phyloP scores from a whole-genome alignment of 495 filamentous ascomycete species.

The Penicillium psychrofluorescens region DNA sequence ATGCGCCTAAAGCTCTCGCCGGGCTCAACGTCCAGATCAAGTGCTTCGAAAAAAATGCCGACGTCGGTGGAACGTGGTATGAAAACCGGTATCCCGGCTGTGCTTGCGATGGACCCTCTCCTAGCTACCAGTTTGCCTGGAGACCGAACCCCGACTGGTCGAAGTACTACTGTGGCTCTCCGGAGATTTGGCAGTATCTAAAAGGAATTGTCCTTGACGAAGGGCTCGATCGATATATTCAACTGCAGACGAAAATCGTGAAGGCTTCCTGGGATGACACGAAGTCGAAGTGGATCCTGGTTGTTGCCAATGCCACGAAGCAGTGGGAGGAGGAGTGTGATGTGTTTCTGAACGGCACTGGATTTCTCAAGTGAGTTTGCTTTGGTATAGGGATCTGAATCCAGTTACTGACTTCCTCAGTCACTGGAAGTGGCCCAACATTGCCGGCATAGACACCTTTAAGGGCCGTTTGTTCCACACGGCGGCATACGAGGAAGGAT shows the following conservation, averaged over 20 bases:
- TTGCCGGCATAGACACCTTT: slow-evolving; percentile 37
- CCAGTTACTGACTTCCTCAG: slow-evolving; percentile 1
- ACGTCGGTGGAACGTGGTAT: slow-evolving; percentile 57
- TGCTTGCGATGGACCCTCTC: slow-evolving; percentile 22
- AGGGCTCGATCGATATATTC: slow-evolving; percentile 8
- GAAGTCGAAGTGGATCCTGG: slow-evolving; percentile 12
- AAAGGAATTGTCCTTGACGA: slow-evolving; percentile 13
- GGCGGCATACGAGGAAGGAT: slow-evolving; percentile 33
- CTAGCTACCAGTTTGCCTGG: slow-evolving; percentile 31
- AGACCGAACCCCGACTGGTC: slow-evolving; percentile 23
- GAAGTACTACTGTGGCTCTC: slow-evolving; percentile 39
- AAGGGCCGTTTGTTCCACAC: slow-evolving; percentile 40
- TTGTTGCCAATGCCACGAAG: slow-evolving; percentile 3
- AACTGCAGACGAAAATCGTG: slow-evolving; percentile 7
- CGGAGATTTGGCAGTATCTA: slow-evolving; percentile 48
- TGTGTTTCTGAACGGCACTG: slow-evolving; percentile 7
- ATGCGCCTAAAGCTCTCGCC: no score
- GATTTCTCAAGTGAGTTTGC: slow-evolving; percentile 3
- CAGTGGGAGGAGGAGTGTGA: slow-evolving; percentile 2
- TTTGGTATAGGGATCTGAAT: background rate
- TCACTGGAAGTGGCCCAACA: slow-evolving; percentile 43
- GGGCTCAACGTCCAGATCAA: no score
- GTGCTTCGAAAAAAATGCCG: slow-evolving; percentile 60
- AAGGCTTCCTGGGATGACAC: slow-evolving; percentile 14
- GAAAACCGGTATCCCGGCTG: slow-evolving; percentile 55